Conservation (phyloP, 2,329 filamentous ascomycete species). For the Chrysosporium queenslandicum region DNA sequence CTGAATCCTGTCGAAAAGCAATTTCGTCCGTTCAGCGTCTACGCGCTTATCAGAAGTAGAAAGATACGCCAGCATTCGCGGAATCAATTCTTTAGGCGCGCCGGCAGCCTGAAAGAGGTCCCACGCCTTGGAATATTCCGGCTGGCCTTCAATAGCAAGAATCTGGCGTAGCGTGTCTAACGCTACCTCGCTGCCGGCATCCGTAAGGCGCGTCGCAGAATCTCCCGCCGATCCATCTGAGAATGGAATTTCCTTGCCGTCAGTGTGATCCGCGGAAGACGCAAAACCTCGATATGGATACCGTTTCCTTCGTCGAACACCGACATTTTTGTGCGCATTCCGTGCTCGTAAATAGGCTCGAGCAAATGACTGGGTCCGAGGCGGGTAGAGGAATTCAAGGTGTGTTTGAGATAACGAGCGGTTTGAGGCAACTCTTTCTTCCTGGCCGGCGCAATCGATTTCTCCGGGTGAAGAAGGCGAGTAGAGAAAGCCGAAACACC, state of each 20-base stretch:
- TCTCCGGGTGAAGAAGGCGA: not conserved
- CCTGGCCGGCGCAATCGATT: not conserved
- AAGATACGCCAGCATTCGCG: slow-evolving; percentile 27
- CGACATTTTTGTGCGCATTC: not conserved
- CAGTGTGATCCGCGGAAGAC: slow-evolving; percentile 1
- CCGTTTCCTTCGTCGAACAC: slow-evolving; percentile 17
- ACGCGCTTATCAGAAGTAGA: slow-evolving; percentile 29
- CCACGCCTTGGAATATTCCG: slow-evolving; percentile 35
- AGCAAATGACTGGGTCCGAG: slow-evolving; percentile 19
- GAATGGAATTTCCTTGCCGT: not conserved
- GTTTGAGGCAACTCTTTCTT: not conserved
- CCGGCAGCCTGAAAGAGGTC: slow-evolving; percentile 30
- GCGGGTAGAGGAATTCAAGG: slow-evolving; percentile 37
- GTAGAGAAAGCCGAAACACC: slow-evolving; percentile 27
- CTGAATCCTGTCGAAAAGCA: slow-evolving; percentile 40
- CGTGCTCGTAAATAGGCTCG: slow-evolving; percentile 9
- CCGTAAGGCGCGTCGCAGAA: not conserved
- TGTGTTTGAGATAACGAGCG: not conserved
- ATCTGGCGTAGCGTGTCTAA: slow-evolving; percentile 8
- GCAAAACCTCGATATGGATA: slow-evolving; percentile 18
- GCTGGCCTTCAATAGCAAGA: slow-evolving; percentile 8
- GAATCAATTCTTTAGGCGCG: slow-evolving; percentile 21
- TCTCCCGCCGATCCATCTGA: not conserved
- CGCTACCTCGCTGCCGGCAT: not conserved
- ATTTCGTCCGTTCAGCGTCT: slow-evolving; percentile 36